Percentiles rank a stretch among this genome's conserved stretches.
Conservation (phyloP, 331 rosid species). For the Saraca asoca region DNA sequence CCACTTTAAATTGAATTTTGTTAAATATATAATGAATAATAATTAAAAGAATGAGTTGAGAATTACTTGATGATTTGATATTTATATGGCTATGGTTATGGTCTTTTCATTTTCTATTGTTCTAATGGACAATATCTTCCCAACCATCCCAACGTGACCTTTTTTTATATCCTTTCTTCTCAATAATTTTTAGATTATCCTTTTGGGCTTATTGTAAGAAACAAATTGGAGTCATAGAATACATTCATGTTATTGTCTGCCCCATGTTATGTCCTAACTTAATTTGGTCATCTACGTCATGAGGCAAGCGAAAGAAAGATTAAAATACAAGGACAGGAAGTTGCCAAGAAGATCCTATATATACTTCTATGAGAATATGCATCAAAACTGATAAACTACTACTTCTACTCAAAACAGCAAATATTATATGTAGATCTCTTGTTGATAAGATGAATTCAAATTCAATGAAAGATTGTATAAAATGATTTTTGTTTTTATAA, state of each 20-base stretch:
- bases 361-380: no score
- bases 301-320: neutral
- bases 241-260: constrained; percentile 20
- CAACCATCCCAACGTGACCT: constrained; percentile 44
- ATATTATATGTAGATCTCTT: no score
- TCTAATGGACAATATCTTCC: constrained; percentile 47
- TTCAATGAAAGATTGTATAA: no score
- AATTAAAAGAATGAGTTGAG: no score
- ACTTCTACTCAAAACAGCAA: no score
- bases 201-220: constrained; percentile 27
- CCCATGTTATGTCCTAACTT: constrained; percentile 29
- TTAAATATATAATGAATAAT: no score
- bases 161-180: constrained; percentile 20
- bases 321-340: constrained; percentile 1
- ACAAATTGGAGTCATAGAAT: constrained; percentile 8
- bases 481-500: no score
- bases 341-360: constrained; percentile 28
- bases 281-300: constrained; percentile 5
- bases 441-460: no score
- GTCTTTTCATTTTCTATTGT: constrained; percentile 42
- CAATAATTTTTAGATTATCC: constrained; percentile 31
- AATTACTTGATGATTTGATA: no score
- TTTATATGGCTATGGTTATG: no score
- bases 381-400: no score
- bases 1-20: no score